These are phyloP conservation scores for Claviceps humidiphila DNA, from an alignment of 2,329 filamentous ascomycete species.

Conservation along the genomic window DNA sequence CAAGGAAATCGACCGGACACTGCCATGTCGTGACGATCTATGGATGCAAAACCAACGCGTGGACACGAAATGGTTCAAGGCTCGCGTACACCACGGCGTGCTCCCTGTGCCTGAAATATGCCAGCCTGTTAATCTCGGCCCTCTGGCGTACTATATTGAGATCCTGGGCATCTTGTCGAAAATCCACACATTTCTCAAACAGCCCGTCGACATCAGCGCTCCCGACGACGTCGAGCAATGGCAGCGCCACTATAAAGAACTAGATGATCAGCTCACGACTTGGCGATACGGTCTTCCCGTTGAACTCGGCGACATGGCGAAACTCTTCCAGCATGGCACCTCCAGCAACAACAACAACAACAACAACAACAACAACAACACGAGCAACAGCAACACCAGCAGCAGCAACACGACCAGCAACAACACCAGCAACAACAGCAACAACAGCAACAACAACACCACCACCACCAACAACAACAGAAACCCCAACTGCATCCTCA, in stretches of 20 bases:
- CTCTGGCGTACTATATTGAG: conserved; percentile 84
- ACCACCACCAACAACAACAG: too few species aligned
- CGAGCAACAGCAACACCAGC: conserved; percentile 20
- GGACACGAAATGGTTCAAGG: conserved; percentile 70
- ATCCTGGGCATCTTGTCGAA: conserved; percentile 76
- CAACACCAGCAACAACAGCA: too few species aligned
- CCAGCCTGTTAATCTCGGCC: conserved; percentile 60
- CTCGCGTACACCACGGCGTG: conserved; percentile 29
- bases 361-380: conserved; percentile 78
- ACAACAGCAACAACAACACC: too few species aligned
- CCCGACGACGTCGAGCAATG: conserved; percentile 76
- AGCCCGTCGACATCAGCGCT: conserved; percentile 77
- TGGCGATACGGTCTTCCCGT: conserved; percentile 77
- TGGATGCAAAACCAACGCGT: conserved; percentile 75
- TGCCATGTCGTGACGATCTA: conserved; percentile 78
- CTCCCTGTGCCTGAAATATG: conserved; percentile 44
- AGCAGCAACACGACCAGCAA: too few species aligned
- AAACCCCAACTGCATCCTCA: conserved; percentile 57
- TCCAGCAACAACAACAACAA: conserved; percentile 72
- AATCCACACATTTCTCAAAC: conserved; percentile 79
- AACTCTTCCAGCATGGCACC: conserved; percentile 58
- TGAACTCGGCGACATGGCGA: conserved; percentile 67
- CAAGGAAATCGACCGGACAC: conserved; percentile 72
- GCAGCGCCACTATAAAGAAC: conserved; percentile 75
- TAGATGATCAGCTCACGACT: conserved; percentile 64